Percentiles rank a stretch among this genome's conserved stretches.
Evolutionary conservation across 31 red algal genomes (phyloP).

Genomic region (Odonthalia washingtoniensis): DNA sequence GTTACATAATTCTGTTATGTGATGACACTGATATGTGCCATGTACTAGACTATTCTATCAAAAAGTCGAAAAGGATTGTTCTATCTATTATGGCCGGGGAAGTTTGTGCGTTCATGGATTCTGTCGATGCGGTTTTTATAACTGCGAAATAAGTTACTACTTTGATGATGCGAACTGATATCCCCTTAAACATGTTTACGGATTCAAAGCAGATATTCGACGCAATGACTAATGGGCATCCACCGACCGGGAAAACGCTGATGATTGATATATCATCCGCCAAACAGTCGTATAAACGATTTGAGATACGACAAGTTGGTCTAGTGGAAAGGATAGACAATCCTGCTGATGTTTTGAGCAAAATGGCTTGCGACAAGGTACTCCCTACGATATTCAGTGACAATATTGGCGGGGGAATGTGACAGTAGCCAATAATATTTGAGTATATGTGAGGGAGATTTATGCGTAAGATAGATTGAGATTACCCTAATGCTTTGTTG

Average conservation of each 20-base stretch:
- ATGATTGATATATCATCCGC: neutral
- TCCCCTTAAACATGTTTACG: neutral
- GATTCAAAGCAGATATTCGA: neutral
- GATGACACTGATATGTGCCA: neutral
- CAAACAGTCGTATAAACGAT: neutral
- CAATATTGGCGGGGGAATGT: no score
- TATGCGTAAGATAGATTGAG: no score
- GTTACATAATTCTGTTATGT: neutral
- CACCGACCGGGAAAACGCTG: neutral
- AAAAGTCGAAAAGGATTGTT: neutral
- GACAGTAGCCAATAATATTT: no score
- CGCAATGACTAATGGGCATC: neutral
- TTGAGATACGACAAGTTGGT: neutral
- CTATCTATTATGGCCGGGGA: neutral
- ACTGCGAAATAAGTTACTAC: neutral
- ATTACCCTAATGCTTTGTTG: no score
- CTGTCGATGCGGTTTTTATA: neutral
- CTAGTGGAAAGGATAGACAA: neutral
- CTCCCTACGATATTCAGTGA: no score
- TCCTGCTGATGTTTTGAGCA: neutral
- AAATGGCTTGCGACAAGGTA: neutral
- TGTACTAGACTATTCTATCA: neutral
- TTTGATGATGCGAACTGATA: neutral
- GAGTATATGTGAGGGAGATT: no score
- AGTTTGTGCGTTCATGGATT: neutral